A percentile compares a stretch with the other conserved stretches of the same genome.
Evolutionary conservation across 257 asterid genomes (phyloP).

Genomic region (Lantana camara): DNA sequence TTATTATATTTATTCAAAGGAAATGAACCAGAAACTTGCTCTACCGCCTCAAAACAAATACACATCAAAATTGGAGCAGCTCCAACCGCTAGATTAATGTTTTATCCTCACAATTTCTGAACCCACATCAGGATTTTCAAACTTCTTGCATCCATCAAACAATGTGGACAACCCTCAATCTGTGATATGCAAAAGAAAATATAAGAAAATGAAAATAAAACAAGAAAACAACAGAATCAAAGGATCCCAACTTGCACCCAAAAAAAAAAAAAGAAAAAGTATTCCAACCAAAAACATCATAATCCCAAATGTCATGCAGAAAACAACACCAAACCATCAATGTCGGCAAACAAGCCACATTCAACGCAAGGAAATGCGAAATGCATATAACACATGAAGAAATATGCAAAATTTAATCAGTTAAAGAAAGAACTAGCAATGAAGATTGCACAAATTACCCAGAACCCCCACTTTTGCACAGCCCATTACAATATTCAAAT

Average conservation of each 20-base stretch:
- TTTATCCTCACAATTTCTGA: constrained; percentile 27
- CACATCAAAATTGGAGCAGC: constrained; percentile 18
- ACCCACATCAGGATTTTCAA: constrained; percentile 37
- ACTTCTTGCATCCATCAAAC: constrained; percentile 32
- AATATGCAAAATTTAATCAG: constrained; percentile 4
- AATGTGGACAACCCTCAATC: constrained; percentile 46
- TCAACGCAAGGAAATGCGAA: no score
- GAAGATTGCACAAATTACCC: constrained; percentile 34
- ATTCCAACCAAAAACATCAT: constrained; percentile 11
- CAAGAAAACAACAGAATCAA: constrained; percentile 4
- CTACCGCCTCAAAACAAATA: constrained; percentile 18
- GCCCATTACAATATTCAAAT: constrained; percentile 34
- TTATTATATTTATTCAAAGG: constrained; percentile 5
- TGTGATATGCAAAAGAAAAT: constrained; percentile 24
- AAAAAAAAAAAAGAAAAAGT: no score
- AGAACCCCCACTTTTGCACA: constrained; percentile 31
- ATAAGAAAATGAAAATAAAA: background rate
- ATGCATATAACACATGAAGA: constrained; percentile 19
- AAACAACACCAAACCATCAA: constrained; percentile 23
- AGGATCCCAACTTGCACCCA: no score
- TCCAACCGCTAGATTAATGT: constrained; percentile 20
- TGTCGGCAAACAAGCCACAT: no score
- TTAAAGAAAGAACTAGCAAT: background rate
- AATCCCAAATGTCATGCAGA: constrained; percentile 3
- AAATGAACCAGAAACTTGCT: constrained; percentile 16